These are phyloP conservation scores for Colletotrichum horii DNA, from an alignment of 2,329 filamentous ascomycete genomes.

Conservation along the genomic window DNA sequence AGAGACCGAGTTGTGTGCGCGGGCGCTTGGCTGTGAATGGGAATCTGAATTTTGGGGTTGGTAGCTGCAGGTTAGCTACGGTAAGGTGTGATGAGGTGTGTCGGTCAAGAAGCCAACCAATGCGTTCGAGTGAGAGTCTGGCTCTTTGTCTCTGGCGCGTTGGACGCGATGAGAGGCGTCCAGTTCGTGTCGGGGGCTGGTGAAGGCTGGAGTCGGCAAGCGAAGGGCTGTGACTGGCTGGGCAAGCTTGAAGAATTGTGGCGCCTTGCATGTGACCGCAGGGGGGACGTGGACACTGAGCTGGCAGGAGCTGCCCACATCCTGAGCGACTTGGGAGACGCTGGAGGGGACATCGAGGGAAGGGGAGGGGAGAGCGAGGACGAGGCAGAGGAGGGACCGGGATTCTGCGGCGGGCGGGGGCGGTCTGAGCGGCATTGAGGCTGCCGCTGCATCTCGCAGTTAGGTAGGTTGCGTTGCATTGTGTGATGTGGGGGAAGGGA, in stretches of 20 bases:
- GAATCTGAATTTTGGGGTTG: background rate
- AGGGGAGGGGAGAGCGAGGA: background rate
- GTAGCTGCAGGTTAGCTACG: conserved; percentile 2
- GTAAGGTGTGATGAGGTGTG: conserved; percentile 10
- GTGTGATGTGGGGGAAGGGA: conserved; percentile 5
- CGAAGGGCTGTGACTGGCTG: background rate
- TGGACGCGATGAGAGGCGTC: conserved; percentile 15
- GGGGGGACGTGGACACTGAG: conserved; percentile 5
- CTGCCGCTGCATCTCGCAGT: background rate
- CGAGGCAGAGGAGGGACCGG: background rate
- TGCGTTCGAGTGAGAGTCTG: conserved; percentile 1
- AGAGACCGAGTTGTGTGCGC: background rate
- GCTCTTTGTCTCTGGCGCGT: conserved; percentile 14
- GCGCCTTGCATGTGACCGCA: conserved; percentile 18
- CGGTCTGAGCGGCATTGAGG: conserved; percentile 8
- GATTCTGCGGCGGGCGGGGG: background rate
- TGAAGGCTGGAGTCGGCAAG: conserved; percentile 6
- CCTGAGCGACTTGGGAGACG: background rate
- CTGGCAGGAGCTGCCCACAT: background rate
- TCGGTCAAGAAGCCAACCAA: conserved; percentile 16
- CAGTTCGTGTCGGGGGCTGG: conserved; percentile 7
- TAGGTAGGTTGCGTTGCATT: background rate
- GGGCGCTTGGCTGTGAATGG: background rate
- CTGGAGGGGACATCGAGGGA: background rate
- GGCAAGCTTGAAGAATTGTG: conserved; percentile 18